These are phyloP conservation scores for Penicillium fuscoglaucum DNA, from an alignment of 2,329 filamentous ascomycete species.

Conservation along the genomic window DNA sequence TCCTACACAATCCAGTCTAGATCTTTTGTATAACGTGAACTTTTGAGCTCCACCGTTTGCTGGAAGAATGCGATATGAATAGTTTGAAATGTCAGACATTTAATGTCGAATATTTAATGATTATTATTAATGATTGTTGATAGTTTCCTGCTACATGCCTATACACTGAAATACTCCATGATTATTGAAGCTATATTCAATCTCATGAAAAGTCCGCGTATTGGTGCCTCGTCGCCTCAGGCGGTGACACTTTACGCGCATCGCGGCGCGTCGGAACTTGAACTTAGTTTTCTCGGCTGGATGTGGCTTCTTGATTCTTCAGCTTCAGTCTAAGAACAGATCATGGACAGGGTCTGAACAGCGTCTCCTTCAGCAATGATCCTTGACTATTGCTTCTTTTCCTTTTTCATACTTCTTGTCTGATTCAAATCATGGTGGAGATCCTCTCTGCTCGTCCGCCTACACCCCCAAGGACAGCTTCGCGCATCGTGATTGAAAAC, in stretches of 20 bases:
- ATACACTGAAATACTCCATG: not conserved
- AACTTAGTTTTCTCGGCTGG: conserved; percentile 20
- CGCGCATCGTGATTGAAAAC: conserved; percentile 36
- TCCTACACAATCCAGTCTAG: not conserved
- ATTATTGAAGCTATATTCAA: not conserved
- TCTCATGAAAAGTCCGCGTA: not conserved
- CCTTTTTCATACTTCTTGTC: conserved; percentile 11
- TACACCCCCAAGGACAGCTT: conserved; percentile 53
- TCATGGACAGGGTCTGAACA: conserved; percentile 5
- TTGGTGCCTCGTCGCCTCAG: conserved; percentile 26
- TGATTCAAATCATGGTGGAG: conserved; percentile 43
- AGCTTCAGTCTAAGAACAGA: not conserved
- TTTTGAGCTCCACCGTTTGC: not conserved
- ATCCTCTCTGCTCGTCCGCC: conserved; percentile 54
- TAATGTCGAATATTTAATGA: not conserved
- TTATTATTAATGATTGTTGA: not conserved
- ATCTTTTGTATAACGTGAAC: not conserved
- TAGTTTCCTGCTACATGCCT: too few species aligned
- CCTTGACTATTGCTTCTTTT: conserved; percentile 19
- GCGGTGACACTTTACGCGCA: conserved; percentile 40
- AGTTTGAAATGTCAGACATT: not conserved
- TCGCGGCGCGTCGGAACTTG: conserved; percentile 19
- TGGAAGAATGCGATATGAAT: not conserved
- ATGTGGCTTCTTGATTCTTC: conserved; percentile 8
- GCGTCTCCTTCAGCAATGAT: conserved; percentile 31